These are phyloP conservation scores for Saitoella complicata DNA, from an alignment of 805 yeast genomes.

Conservation along the genomic window DNA sequence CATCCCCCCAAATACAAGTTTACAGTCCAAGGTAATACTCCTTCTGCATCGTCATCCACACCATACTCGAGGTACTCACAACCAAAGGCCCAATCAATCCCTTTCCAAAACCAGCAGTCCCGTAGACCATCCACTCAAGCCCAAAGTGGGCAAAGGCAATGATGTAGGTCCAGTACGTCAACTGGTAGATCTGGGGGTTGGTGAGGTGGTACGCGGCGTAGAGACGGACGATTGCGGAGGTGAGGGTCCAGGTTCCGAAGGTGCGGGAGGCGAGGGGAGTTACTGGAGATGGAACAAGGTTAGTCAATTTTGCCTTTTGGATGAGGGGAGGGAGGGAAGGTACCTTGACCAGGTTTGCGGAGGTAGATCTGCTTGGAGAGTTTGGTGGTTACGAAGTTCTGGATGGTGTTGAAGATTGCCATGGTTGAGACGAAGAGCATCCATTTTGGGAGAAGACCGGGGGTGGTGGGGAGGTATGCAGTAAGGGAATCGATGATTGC, in stretches of 20 bases:
- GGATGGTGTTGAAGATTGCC: conserved; percentile 80
- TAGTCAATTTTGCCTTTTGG: not conserved
- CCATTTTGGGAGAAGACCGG: conserved; percentile 64
- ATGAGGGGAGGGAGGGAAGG: too few relatives aligned
- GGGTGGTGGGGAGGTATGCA: conserved; percentile 25
- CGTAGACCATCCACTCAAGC: conserved; percentile 63
- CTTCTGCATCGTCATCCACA: conserved; percentile 62
- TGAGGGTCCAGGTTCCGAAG: conserved; percentile 94
- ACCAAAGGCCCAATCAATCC: conserved; percentile 82
- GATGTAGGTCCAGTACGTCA: conserved; percentile 63
- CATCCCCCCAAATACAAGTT: too few relatives aligned
- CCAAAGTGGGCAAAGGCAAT: conserved; percentile 77
- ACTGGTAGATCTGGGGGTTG: conserved; percentile 55
- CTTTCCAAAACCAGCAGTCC: conserved; percentile 68
- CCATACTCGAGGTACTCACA: conserved; percentile 41
- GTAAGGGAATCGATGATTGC: not conserved
- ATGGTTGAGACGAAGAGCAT: conserved; percentile 67
- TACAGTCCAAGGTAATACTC: conserved; percentile 34
- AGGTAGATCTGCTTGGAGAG: conserved; percentile 72
- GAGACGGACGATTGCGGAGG: conserved; percentile 67
- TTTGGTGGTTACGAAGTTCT: conserved; percentile 58
- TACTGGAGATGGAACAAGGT: conserved; percentile 14
- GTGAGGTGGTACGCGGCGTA: conserved; percentile 70
- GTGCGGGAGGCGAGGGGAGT: conserved; percentile 76
- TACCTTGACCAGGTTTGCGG: conserved; percentile 40